Evolutionary conservation across 208 protist genomes (phyloP).

Genomic region (Trypanosoma brucei): DNA sequence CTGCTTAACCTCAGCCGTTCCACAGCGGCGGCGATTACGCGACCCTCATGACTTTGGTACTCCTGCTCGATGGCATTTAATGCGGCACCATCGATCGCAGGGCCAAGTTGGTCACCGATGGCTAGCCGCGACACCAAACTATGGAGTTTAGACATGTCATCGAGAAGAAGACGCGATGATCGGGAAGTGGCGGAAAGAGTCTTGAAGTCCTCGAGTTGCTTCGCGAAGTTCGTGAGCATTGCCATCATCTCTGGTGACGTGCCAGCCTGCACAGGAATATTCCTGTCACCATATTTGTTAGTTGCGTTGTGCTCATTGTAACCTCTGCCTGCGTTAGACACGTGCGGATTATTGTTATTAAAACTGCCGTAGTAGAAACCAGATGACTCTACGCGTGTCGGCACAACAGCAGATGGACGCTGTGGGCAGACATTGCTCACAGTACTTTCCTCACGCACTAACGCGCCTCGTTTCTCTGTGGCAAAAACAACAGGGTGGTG

Average conservation of each 20-base stretch:
- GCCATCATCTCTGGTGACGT: constrained; percentile 32
- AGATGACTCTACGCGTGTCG: constrained; percentile 3
- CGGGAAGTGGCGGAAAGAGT: constrained; percentile 21
- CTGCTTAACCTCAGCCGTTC: constrained; percentile 38
- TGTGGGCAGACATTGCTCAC: neutral
- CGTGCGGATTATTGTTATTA: constrained; percentile 5
- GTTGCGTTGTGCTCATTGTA: neutral
- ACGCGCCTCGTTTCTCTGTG: constrained; percentile 4
- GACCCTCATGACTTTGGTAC: constrained; percentile 65
- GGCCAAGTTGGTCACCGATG: constrained; percentile 36
- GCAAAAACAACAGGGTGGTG: constrained; percentile 21
- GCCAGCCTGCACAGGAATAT: constrained; percentile 4
- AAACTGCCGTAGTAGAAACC: neutral
- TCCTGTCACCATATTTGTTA: neutral
- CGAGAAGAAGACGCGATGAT: constrained; percentile 41
- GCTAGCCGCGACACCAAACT: constrained; percentile 27
- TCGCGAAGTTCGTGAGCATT: constrained; percentile 34
- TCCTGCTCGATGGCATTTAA: constrained; percentile 43
- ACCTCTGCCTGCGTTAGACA: neutral
- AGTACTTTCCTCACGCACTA: constrained; percentile 8
- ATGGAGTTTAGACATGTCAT: constrained; percentile 68
- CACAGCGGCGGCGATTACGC: constrained; percentile 52
- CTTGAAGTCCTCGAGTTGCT: constrained; percentile 37
- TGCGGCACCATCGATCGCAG: constrained; percentile 29
- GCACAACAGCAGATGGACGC: neutral